Evolutionary conservation across 2,329 filamentous ascomycete genomes (phyloP).

Genomic region (Cadophora gregata): DNA sequence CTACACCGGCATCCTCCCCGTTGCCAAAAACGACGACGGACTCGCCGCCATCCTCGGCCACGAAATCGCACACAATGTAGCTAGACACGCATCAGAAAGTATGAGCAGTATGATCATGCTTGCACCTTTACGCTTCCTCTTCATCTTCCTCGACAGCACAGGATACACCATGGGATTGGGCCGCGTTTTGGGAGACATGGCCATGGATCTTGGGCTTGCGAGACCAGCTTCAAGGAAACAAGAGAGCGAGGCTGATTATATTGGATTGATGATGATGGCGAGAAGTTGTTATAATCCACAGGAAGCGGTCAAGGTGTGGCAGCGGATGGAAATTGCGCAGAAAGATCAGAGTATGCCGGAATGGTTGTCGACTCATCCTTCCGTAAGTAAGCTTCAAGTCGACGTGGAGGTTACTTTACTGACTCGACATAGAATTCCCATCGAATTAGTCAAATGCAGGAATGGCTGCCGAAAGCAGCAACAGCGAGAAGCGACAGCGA

Average conservation of each 20-base stretch:
- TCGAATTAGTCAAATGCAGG: slow-evolving; percentile 40
- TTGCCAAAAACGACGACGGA: slow-evolving; percentile 70
- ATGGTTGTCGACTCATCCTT: slow-evolving; percentile 79
- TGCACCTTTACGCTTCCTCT: slow-evolving; percentile 45
- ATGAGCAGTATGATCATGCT: slow-evolving; percentile 51
- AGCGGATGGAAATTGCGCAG: slow-evolving; percentile 64
- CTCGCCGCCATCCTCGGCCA: slow-evolving; percentile 79
- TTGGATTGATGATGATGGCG: slow-evolving; percentile 83
- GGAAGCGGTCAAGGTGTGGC: slow-evolving; percentile 70
- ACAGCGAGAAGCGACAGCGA: slow-evolving; percentile 60
- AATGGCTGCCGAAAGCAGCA: slow-evolving; percentile 65
- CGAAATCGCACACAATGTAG: slow-evolving; percentile 79
- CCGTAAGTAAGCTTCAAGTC: slow-evolving; percentile 53
- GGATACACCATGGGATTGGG: slow-evolving; percentile 38
- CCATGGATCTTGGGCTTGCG: slow-evolving; percentile 66
- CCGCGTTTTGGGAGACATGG: slow-evolving; percentile 33
- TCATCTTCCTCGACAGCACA: slow-evolving; percentile 45
- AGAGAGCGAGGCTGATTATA: slow-evolving; percentile 80
- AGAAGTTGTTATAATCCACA: slow-evolving; percentile 77
- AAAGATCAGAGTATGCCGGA: slow-evolving; percentile 63
- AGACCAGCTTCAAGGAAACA: slow-evolving; percentile 73
- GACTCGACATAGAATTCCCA: slow-evolving; percentile 8
- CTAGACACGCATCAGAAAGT: slow-evolving; percentile 70
- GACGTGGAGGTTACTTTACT: not conserved
- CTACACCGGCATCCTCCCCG: slow-evolving; percentile 72